Evolutionary conservation across 1,139 yeast genomes (phyloP).

Genomic region (Groenewaldozyma sp.): DNA sequence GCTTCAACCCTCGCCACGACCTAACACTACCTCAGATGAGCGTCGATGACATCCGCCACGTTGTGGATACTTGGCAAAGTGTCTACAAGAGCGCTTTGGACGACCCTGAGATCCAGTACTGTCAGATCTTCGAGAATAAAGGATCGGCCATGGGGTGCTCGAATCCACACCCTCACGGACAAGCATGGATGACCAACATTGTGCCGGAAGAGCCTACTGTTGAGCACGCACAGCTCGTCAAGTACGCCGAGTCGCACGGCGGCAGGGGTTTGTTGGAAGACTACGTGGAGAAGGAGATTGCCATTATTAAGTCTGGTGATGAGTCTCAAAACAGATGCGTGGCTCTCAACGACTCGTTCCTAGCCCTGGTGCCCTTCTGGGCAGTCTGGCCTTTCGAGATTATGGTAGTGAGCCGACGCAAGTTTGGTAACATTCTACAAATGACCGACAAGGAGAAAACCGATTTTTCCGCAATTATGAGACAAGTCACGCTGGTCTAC

Average conservation of each 20-base stretch:
- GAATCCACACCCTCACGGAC: constrained; percentile 71
- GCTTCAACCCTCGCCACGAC: constrained; percentile 66
- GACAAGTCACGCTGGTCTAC: constrained; percentile 51
- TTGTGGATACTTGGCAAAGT: constrained; percentile 52
- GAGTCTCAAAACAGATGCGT: constrained; percentile 38
- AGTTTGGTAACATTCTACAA: constrained; percentile 43
- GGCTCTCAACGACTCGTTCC: constrained; percentile 50
- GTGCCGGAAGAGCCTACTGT: constrained; percentile 61
- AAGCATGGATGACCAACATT: constrained; percentile 65
- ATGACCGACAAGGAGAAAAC: constrained; percentile 41
- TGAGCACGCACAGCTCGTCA: constrained; percentile 45
- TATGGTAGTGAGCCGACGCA: constrained; percentile 47
- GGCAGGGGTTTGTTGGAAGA: constrained; percentile 51
- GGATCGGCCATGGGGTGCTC: constrained; percentile 81
- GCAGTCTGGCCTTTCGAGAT: constrained; percentile 81
- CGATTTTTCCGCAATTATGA: constrained; percentile 51
- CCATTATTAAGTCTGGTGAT: constrained; percentile 31
- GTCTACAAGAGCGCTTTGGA: constrained; percentile 40
- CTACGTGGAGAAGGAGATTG: constrained; percentile 51
- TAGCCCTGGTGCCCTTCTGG: constrained; percentile 77
- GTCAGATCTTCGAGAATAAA: constrained; percentile 71
- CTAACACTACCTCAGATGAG: constrained; percentile 59
- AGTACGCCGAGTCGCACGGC: constrained; percentile 37
- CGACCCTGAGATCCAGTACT: constrained; percentile 41
- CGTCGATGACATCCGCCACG: constrained; percentile 34